These are phyloP conservation scores for Mortierella sp. DNA, from an alignment of 371 early-diverging fungal genomes.

Conservation along the genomic window DNA sequence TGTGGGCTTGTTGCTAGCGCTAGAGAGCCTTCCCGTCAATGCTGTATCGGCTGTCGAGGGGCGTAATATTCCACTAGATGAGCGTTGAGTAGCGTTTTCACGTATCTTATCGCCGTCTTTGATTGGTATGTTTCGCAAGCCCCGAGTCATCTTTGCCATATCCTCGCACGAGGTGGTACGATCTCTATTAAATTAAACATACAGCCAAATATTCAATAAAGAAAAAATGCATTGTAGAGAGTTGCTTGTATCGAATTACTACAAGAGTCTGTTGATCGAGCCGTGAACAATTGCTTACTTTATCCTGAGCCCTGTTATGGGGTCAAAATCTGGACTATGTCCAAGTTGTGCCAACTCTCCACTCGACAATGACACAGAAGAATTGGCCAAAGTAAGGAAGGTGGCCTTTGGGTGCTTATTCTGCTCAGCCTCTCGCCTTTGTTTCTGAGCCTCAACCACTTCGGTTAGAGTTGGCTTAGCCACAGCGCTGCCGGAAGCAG, in stretches of 20 bases:
- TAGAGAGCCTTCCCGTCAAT: constrained; percentile 7
- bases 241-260: too few species aligned
- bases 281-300: constrained; percentile 9
- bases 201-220: background rate
- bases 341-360: constrained; percentile 2
- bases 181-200: constrained; percentile 11
- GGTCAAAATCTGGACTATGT: constrained; percentile 20
- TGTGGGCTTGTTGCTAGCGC: background rate
- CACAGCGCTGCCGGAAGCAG: background rate
- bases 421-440: constrained; percentile 8
- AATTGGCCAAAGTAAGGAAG: constrained; percentile 7
- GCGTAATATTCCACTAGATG: constrained; percentile 15
- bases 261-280: too few species aligned
- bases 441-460: constrained; percentile 14
- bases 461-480: constrained; percentile 6
- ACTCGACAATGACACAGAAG: background rate
- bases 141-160: constrained; percentile 26
- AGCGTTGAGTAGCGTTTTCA: constrained; percentile 15
- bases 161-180: constrained; percentile 22
- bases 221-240: too few species aligned
- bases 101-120: constrained; percentile 28
- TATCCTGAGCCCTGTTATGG: constrained; percentile 31
- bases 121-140: constrained; percentile 27
- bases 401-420: constrained; percentile 4
- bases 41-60: background rate